Percentiles rank a stretch among this genome's conserved stretches.
These are phyloP conservation scores for Trapa incisa DNA, from an alignment of 345 rosid species.

Conservation along the genomic window DNA sequence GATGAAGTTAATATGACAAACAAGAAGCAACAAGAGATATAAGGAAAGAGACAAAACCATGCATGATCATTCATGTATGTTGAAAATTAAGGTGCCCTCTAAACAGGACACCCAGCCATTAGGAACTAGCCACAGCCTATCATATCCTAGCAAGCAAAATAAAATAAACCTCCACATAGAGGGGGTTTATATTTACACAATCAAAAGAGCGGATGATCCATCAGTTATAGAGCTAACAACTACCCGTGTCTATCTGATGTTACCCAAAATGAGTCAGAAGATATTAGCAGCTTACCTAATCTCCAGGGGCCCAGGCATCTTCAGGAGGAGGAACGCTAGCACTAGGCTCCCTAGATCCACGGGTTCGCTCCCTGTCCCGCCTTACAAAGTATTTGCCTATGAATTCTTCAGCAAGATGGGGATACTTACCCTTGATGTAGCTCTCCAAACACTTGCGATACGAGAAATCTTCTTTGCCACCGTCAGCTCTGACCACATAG, in stretches of 20 bases:
- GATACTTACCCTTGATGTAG: constrained; percentile 46
- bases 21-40: no score
- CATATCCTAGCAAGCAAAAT: no score
- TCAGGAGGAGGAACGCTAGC: constrained; percentile 15
- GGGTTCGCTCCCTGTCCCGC: constrained; percentile 14
- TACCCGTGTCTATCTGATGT: neutral
- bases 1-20: no score
- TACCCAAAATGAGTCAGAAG: neutral
- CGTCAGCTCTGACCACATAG: constrained; percentile 57
- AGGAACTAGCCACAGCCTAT: no score
- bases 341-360: constrained; percentile 13
- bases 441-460: constrained; percentile 60
- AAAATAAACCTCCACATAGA: no score
- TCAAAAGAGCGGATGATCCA: constrained; percentile 16
- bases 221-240: neutral
- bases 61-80: no score
- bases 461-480: constrained; percentile 60
- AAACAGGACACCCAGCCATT: no score
- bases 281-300: neutral
- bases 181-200: constrained; percentile 10
- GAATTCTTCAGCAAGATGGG: constrained; percentile 51
- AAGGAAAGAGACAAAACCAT: no score
- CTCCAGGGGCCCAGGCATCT: neutral
- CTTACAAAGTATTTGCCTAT: constrained; percentile 43
- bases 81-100: no score